Conservation (phyloP, 768 basidiomycete species). For the Termitomyces sp. region DNA sequence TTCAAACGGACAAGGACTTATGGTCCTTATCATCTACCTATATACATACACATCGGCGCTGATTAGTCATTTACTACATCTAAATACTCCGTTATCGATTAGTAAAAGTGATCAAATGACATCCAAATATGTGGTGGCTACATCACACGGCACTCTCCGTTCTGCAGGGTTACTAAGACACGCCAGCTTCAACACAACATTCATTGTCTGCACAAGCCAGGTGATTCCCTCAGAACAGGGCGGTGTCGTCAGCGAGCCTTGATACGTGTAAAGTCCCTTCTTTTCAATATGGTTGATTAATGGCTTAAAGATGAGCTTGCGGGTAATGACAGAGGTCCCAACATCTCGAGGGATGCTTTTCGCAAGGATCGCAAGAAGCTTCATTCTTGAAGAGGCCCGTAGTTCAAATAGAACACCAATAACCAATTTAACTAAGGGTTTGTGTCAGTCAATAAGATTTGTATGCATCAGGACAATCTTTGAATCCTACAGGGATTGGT, state of each 20-base stretch:
- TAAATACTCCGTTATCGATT: too few species aligned
- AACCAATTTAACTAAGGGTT: background rate
- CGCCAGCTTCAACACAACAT: too few species aligned
- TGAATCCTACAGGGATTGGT: background rate
- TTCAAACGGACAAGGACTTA: too few species aligned
- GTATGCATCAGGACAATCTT: background rate
- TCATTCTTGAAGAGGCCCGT: background rate
- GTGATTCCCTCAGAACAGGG: constrained; percentile 6
- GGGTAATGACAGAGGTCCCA: background rate
- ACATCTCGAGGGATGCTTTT: background rate
- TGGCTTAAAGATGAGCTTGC: background rate
- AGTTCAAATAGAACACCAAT: constrained; percentile 7
- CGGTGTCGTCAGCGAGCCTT: constrained; percentile 12
- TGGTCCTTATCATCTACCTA: too few species aligned
- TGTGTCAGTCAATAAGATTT: background rate
- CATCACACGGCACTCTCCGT: too few species aligned
- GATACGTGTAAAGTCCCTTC: background rate
- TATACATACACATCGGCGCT: too few species aligned
- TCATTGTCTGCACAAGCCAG: constrained; percentile 5
- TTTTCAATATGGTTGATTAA: background rate
- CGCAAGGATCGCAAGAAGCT: constrained; percentile 1
- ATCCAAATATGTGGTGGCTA: too few species aligned
- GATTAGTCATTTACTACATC: too few species aligned
- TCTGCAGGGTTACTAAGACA: too few species aligned
- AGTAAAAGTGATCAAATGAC: too few species aligned